Evolutionary conservation across 495 filamentous ascomycete genomes (phyloP).

Genomic region (Tuber melanosporum): DNA sequence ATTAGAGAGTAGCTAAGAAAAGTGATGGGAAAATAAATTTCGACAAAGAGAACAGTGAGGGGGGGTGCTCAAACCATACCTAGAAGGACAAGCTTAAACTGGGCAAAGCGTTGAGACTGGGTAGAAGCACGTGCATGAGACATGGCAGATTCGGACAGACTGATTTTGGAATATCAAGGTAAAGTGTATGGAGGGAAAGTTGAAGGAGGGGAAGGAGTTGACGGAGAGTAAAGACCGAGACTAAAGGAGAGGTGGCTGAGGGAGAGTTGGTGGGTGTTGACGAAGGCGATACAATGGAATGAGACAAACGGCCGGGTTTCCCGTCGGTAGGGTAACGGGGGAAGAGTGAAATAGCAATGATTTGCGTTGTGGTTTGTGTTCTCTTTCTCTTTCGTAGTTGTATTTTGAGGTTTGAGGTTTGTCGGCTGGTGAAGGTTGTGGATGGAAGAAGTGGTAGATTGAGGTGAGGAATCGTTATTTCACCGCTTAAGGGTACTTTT

Average conservation of each 20-base stretch:
- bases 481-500: not conserved
- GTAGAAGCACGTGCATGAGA: constrained; percentile 41
- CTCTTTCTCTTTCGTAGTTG: not conserved
- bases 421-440: not conserved
- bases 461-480: not conserved
- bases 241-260: constrained; percentile 10
- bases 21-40: not conserved
- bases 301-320: not conserved
- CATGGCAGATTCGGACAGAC: constrained; percentile 31
- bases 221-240: constrained; percentile 7
- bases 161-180: constrained; percentile 13
- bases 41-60: not conserved
- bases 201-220: constrained; percentile 4
- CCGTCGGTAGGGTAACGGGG: not conserved
- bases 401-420: not conserved
- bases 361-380: not conserved
- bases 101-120: constrained; percentile 67
- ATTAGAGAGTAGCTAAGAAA: not conserved
- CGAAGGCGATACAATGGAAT: not conserved
- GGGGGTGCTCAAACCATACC: constrained; percentile 52
- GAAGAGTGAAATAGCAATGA: not conserved
- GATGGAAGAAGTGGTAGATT: not conserved
- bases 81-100: constrained; percentile 96
- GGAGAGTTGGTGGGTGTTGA: not conserved
- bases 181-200: not conserved